Evolutionary conservation across 2,329 filamentous ascomycete genomes (phyloP).

Genomic region (Proliferodiscus dingleyae): DNA sequence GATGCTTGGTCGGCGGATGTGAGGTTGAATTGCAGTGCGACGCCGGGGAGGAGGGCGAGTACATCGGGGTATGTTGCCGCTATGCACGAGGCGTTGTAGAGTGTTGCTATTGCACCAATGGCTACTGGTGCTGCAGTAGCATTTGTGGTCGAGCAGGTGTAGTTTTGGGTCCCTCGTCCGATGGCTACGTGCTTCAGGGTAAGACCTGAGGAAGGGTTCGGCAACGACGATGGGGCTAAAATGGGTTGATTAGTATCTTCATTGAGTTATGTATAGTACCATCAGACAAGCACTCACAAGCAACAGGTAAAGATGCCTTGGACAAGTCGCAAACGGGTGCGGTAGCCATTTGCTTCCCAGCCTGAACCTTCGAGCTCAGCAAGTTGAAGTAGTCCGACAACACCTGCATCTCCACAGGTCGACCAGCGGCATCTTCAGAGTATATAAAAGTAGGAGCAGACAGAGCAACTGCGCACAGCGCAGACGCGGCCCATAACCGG

Average conservation of each 20-base stretch:
- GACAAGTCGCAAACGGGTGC: slow-evolving; percentile 51
- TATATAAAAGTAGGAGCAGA: slow-evolving; percentile 26
- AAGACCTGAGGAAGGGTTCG: slow-evolving; percentile 54
- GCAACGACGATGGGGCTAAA: slow-evolving; percentile 57
- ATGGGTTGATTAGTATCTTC: too few species aligned
- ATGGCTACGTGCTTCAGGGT: slow-evolving; percentile 73
- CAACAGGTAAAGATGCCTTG: slow-evolving; percentile 44
- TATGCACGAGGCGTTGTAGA: slow-evolving; percentile 84
- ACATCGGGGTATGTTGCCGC: slow-evolving; percentile 65
- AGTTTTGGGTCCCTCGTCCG: slow-evolving; percentile 89
- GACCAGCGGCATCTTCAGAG: slow-evolving; percentile 16
- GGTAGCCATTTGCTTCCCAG: slow-evolving; percentile 37
- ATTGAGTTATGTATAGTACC: too few species aligned
- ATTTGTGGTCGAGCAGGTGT: slow-evolving; percentile 69
- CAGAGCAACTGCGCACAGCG: slow-evolving; percentile 42
- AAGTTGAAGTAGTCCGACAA: slow-evolving; percentile 58
- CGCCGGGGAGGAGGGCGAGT: slow-evolving; percentile 56
- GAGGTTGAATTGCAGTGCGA: slow-evolving; percentile 64
- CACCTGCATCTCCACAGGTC: slow-evolving; percentile 30
- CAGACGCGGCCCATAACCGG: slow-evolving; percentile 43
- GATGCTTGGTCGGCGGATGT: slow-evolving; percentile 33
- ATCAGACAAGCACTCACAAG: slow-evolving; percentile 42
- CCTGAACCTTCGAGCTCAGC: slow-evolving; percentile 50
- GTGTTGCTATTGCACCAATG: slow-evolving; percentile 70
- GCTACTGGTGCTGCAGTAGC: slow-evolving; percentile 57